Conservation (phyloP, 768 basidiomycete genomes). For the Paxillus involutus region DNA sequence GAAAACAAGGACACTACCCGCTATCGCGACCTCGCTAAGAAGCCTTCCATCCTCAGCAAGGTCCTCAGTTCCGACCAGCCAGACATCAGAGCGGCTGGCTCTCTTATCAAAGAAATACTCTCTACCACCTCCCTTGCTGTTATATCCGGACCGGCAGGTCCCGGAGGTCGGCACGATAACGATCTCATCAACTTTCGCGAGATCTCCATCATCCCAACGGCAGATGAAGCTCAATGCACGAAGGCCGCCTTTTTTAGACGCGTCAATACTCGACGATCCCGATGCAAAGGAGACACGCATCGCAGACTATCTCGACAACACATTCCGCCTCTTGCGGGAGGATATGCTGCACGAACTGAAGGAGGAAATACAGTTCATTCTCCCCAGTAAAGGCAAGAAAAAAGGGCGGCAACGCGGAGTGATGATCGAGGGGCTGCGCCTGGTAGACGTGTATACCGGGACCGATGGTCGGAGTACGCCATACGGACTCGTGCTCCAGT, state of each 20-base stretch:
- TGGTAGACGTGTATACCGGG: conserved; percentile 37
- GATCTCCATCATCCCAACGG: conserved; percentile 64
- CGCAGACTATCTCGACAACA: conserved; percentile 59
- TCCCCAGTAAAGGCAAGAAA: conserved; percentile 37
- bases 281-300: conserved; percentile 35
- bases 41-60: conserved; percentile 25
- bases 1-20: conserved; percentile 32
- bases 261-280: conserved; percentile 43
- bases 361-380: conserved; percentile 50
- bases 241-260: conserved; percentile 50
- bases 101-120: conserved; percentile 42
- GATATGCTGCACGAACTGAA: conserved; percentile 60
- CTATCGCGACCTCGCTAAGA: conserved; percentile 41
- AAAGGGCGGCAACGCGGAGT: conserved; percentile 40
- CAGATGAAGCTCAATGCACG: conserved; percentile 50
- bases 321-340: conserved; percentile 63
- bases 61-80: conserved; percentile 24
- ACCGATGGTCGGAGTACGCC: conserved; percentile 26
- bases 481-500: conserved; percentile 44
- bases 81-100: conserved; percentile 29
- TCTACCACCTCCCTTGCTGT: conserved; percentile 23
- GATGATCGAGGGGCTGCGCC: conserved; percentile 36
- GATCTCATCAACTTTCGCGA: conserved; percentile 60
- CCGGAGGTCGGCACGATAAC: conserved; percentile 72
- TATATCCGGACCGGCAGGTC: conserved; percentile 25